Evolutionary conservation across 2,329 filamentous ascomycete genomes (phyloP).

Genomic region (Cercospora citrullina): DNA sequence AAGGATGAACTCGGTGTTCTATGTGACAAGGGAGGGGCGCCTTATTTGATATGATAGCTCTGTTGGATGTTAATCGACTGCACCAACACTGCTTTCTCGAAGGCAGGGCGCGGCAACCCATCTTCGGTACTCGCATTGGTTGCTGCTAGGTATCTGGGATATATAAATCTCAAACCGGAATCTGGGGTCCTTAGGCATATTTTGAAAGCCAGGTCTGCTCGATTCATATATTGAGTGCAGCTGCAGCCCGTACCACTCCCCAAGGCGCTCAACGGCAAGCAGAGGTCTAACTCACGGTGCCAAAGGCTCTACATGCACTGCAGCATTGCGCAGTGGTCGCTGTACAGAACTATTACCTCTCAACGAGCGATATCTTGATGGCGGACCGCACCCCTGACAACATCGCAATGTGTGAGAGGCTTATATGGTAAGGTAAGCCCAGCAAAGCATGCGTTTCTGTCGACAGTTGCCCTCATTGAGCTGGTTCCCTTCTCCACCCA

Average conservation of each 20-base stretch:
- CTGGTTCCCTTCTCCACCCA: neutral
- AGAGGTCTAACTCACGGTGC: neutral
- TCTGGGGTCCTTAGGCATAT: neutral
- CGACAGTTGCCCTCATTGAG: neutral
- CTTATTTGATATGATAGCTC: neutral
- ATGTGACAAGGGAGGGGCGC: conserved; percentile 3
- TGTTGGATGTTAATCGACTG: neutral
- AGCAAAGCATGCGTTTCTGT: neutral
- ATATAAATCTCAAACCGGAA: neutral
- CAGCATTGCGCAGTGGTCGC: neutral
- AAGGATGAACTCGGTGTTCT: conserved; percentile 4
- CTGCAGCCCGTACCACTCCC: neutral
- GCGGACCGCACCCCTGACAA: neutral
- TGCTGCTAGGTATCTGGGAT: neutral
- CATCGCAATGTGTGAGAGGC: neutral
- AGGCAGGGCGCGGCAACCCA: neutral
- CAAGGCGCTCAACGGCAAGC: neutral
- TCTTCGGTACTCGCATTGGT: conserved; percentile 1
- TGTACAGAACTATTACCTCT: neutral
- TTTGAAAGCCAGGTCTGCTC: neutral
- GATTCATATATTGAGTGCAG: neutral
- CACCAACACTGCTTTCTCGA: neutral
- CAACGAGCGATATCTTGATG: neutral
- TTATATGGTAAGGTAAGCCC: neutral
- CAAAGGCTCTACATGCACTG: neutral